Conservation (phyloP, 257 asterid genomes). For the Jacaranda copaia region DNA sequence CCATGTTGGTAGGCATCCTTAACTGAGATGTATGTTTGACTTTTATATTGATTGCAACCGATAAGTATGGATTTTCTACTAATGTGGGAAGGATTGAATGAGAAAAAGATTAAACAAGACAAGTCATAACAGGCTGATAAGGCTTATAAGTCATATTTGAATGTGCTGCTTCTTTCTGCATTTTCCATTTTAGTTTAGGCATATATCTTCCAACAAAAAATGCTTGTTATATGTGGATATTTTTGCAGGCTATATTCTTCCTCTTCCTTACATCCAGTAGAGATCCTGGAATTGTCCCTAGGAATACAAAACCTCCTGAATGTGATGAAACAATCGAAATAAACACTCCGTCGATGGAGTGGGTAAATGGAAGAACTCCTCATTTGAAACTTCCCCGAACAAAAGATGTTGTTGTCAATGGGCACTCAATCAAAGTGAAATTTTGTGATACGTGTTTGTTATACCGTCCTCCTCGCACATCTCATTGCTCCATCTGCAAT, state of each 20-base stretch:
- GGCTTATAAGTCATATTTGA: neutral
- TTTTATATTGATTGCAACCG: neutral
- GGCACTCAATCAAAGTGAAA: slow-evolving; percentile 68
- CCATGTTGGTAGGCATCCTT: slow-evolving; percentile 56
- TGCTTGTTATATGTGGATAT: slow-evolving; percentile 6
- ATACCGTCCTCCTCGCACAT: slow-evolving; percentile 87
- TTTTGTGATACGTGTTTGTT: slow-evolving; percentile 79
- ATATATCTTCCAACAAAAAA: neutral
- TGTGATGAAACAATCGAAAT: slow-evolving; percentile 53
- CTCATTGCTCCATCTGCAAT: slow-evolving; percentile 88
- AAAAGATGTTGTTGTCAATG: slow-evolving; percentile 70
- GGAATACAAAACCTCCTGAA: slow-evolving; percentile 67
- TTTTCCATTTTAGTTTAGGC: neutral
- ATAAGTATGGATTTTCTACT: neutral
- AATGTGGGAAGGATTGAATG: neutral
- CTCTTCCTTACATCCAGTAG: slow-evolving; percentile 69
- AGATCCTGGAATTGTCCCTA: slow-evolving; percentile 79
- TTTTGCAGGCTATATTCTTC: slow-evolving; percentile 64
- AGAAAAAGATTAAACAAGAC: neutral
- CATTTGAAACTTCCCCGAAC: slow-evolving; percentile 69
- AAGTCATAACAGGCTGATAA: neutral
- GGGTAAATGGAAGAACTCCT: slow-evolving; percentile 79
- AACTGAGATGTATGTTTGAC: neutral
- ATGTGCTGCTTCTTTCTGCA: neutral
- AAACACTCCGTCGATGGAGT: slow-evolving; percentile 77